Percentiles rank a stretch among this genome's conserved stretches.
Evolutionary conservation across 1,284 basidiomycete species (phyloP).

Genomic region (Microbotryum saponariae): DNA sequence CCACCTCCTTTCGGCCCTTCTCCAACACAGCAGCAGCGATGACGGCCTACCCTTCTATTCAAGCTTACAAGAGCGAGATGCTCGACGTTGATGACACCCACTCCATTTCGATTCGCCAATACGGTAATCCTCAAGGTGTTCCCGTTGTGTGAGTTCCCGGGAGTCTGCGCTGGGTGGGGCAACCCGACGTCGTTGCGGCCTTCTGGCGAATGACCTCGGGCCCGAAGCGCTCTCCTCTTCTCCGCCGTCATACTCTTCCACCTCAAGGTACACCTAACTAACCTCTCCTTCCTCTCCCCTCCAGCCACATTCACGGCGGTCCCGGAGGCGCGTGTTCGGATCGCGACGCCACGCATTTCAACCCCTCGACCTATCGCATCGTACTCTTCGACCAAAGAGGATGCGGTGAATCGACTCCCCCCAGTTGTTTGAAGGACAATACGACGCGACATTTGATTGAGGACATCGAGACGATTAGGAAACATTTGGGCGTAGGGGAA

Average conservation of each 20-base stretch:
- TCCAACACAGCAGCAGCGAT: no score
- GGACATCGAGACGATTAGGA: slow-evolving; percentile 75
- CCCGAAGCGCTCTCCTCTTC: slow-evolving; percentile 15
- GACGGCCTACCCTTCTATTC: neutral
- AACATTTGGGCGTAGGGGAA: slow-evolving; percentile 58
- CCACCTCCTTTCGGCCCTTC: no score
- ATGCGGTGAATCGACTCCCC: slow-evolving; percentile 76
- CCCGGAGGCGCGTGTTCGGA: slow-evolving; percentile 64
- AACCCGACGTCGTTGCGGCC: no score
- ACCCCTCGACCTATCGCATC: slow-evolving; percentile 68
- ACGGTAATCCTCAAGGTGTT: slow-evolving; percentile 30
- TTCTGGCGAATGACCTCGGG: no score
- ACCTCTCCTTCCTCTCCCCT: no score
- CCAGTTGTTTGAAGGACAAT: slow-evolving; percentile 71
- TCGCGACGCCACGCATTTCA: slow-evolving; percentile 67
- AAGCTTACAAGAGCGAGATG: slow-evolving; percentile 28
- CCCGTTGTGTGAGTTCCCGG: slow-evolving; percentile 63
- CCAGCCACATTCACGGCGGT: slow-evolving; percentile 43
- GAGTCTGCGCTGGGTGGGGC: no score
- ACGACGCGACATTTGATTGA: slow-evolving; percentile 91
- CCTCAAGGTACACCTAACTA: neutral
- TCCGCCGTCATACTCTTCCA: no score
- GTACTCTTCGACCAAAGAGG: slow-evolving; percentile 74
- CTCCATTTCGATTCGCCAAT: slow-evolving; percentile 34
- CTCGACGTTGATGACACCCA: slow-evolving; percentile 34